Base-by-base conservation (phyloP, 2,329 filamentous ascomycete species). In the Neodidymelliopsis sp. region DNA sequence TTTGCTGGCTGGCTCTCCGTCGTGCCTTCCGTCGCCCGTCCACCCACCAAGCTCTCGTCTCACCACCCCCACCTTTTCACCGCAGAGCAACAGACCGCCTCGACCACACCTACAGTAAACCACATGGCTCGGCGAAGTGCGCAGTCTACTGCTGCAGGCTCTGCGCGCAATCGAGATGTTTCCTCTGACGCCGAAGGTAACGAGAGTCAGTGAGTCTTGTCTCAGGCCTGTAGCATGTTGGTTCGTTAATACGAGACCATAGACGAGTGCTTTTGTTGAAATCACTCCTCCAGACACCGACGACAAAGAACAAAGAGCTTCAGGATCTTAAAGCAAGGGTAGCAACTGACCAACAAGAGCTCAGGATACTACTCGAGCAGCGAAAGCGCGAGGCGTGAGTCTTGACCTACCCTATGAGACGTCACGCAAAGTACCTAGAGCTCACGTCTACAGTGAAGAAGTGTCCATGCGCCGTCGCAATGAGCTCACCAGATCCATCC, bases 131-230 rank as follows among this genome's bases (percentile, higher is more conserved):
- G 54, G 28, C 54, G 43, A 44, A 54, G 51, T 34, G 30, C 30
- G 19, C 30, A 35, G 6, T 35, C 50, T 12, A 38, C 43, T 15
- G 13, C 6, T 13, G 33, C 50, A 11, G 22, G 11, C 11, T n/a
- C 18, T n/a, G 19, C 40, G n/a, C 34, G 31, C n/a, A 47, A 33
- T 8, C 50, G 44, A 7, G 34, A 31, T 3, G 54, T 24, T 30
- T 24, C 28, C 10, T 30, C 28, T 9, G 55, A 57, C 13, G 55
- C 56, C 7, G 52, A 54, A 8, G 44, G 34, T 4, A 63, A 60
- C 2, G 59, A 65, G 24, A 70, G 59, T 53, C 67, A 67, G 66
- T 69, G 40, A 31, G 65, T 51, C 9, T 18, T 3, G 0, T 13
- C 6, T 5, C 9, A 8, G 23, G 19, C 11, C 11, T 11, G 11